Conservation (phyloP, 1,284 basidiomycete genomes). For the Microbotryomycetes sp. region DNA sequence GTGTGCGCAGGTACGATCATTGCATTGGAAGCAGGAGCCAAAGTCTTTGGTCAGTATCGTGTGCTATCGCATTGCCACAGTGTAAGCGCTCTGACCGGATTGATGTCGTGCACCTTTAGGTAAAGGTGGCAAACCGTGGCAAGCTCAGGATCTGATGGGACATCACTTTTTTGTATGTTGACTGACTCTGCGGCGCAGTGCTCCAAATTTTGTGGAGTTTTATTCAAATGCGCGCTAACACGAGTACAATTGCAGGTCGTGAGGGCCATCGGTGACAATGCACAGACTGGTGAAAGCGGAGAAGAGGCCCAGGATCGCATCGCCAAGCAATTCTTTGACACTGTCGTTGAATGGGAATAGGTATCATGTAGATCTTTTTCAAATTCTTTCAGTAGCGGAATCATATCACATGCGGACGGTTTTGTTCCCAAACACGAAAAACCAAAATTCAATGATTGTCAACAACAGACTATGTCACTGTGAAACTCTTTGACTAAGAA, state of each 20-base stretch:
- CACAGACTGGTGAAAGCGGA: conserved; percentile 55
- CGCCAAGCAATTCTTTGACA: conserved; percentile 74
- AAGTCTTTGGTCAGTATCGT: conserved; percentile 51
- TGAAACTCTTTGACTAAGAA: too few relatives aligned
- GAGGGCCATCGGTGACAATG: conserved; percentile 30
- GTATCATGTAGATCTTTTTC: too few relatives aligned
- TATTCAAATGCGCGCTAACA: conserved; percentile 47
- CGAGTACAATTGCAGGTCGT: conserved; percentile 31
- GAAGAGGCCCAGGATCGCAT: conserved; percentile 69
- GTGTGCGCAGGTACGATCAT: conserved; percentile 80
- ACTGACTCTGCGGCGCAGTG: not conserved
- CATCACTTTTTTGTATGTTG: conserved; percentile 35
- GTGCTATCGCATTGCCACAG: conserved; percentile 13
- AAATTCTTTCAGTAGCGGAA: too few relatives aligned
- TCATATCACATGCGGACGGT: too few relatives aligned
- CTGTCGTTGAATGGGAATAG: conserved; percentile 62
- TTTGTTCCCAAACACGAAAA: too few relatives aligned
- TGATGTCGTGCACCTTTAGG: conserved; percentile 10
- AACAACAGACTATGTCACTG: too few relatives aligned
- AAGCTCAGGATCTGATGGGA: conserved; percentile 32
- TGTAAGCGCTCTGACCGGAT: conserved; percentile 9
- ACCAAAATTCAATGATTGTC: too few relatives aligned
- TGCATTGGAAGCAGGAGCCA: conserved; percentile 78
- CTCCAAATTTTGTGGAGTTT: too few relatives aligned
- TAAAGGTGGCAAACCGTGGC: conserved; percentile 31